Conservation (phyloP, 495 filamentous ascomycete genomes). For the Mytilinidion resinicola region DNA sequence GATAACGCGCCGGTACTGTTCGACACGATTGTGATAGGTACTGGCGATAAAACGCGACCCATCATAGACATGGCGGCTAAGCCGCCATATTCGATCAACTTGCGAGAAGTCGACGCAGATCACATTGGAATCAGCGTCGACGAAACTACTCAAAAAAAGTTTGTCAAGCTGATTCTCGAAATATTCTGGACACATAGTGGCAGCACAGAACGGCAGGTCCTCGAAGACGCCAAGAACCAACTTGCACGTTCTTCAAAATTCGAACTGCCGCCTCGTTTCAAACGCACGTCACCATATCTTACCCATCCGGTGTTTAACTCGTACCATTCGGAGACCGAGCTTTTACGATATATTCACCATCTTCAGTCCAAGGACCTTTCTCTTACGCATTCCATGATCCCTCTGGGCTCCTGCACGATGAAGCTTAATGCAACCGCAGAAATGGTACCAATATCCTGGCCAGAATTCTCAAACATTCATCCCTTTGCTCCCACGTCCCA, state of each 20-base stretch:
- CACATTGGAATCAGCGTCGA: constrained; percentile 66
- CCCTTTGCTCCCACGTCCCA: constrained; percentile 64
- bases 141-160: constrained; percentile 59
- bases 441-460: constrained; percentile 83
- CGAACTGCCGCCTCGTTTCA: constrained; percentile 53
- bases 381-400: constrained; percentile 96
- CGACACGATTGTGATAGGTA: constrained; percentile 70
- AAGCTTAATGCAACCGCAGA: constrained; percentile 96
- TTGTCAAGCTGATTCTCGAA: constrained; percentile 39
- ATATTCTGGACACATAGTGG: not conserved
- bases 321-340: constrained; percentile 93
- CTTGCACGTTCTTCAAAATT: constrained; percentile 1
- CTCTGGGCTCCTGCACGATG: constrained; percentile 98
- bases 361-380: constrained; percentile 95
- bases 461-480: constrained; percentile 80
- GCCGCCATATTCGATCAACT: constrained; percentile 51
- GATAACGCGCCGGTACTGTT: constrained; percentile 56
- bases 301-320: constrained; percentile 96
- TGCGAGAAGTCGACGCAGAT: constrained; percentile 54
- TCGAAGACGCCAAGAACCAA: not conserved
- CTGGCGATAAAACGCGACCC: constrained; percentile 42
- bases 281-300: constrained; percentile 68
- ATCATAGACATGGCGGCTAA: constrained; percentile 46
- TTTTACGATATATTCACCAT: constrained; percentile 91
- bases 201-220: not conserved